phyloP scores from a whole-genome alignment of 345 rosid species.

The Alliaria petiolata region DNA sequence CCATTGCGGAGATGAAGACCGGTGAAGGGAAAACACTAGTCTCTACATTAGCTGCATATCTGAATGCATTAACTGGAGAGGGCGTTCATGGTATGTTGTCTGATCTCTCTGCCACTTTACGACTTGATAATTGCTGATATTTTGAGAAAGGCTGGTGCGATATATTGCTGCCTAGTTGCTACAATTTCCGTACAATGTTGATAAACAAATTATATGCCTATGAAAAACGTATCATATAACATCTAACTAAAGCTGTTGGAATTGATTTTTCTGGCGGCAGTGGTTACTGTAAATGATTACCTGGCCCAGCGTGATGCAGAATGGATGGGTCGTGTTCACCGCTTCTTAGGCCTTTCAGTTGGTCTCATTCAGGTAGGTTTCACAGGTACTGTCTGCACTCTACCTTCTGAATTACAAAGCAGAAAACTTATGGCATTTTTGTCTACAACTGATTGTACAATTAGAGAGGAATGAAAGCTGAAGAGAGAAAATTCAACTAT shows the following conservation, averaged over 20 bases:
- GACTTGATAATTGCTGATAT: neutral
- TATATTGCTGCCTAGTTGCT: constrained; percentile 6
- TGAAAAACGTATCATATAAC: neutral
- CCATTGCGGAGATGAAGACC: constrained; percentile 98
- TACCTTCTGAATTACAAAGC: neutral
- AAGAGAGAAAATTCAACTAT: constrained; percentile 79
- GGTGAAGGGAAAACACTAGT: constrained; percentile 97
- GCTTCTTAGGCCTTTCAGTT: constrained; percentile 87
- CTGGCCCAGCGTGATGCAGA: constrained; percentile 98
- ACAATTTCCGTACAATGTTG: neutral
- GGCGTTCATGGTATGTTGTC: constrained; percentile 88
- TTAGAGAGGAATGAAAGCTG: constrained; percentile 79
- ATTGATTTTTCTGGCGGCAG: constrained; percentile 42
- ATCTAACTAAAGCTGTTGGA: no score
- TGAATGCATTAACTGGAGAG: constrained; percentile 84
- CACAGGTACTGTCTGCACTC: neutral
- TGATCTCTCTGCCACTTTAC: neutral
- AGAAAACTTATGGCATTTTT: constrained; percentile 1
- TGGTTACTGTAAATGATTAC: constrained; percentile 97
- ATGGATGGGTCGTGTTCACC: constrained; percentile 99
- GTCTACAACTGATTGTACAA: constrained; percentile 25
- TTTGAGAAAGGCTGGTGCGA: constrained; percentile 4
- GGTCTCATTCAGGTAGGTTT: constrained; percentile 84
- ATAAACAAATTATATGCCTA: neutral
- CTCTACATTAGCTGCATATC: constrained; percentile 95